Conservation (phyloP, 2,329 filamentous ascomycete genomes). For the Fusarium burgessii region DNA sequence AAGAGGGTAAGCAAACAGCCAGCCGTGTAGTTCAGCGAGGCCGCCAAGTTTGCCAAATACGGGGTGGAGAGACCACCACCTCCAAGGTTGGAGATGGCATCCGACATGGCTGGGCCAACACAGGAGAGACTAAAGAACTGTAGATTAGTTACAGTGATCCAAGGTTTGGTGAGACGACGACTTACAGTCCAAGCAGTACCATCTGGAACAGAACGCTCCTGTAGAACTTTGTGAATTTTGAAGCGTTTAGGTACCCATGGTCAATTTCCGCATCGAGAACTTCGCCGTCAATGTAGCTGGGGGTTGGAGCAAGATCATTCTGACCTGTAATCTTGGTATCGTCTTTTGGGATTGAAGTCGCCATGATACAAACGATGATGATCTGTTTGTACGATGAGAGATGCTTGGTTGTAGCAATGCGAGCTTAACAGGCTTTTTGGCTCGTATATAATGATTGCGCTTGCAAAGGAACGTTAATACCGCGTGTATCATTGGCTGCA, state of each 20-base stretch:
- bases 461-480: too few relatives aligned
- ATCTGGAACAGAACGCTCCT: conserved; percentile 4
- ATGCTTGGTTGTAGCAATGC: neutral
- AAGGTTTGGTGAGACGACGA: too few relatives aligned
- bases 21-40: neutral
- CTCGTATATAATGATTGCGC: neutral
- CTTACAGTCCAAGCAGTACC: neutral
- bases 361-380: neutral
- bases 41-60: neutral
- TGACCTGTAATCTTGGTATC: neutral
- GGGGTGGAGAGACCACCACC: neutral
- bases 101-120: neutral
- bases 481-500: neutral
- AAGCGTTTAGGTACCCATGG: neutral
- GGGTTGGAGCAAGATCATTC: neutral
- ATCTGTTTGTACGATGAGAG: neutral
- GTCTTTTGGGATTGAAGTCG: neutral
- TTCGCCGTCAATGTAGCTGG: neutral
- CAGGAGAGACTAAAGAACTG: neutral
- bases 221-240: neutral
- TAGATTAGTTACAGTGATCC: too few relatives aligned
- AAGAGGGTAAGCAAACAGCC: neutral
- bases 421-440: accelerated
- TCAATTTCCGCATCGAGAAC: neutral
- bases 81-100: conserved; percentile 4